Conservation (phyloP, 2,329 filamentous ascomycete genomes). For the Thielaviopsis euricoi region DNA sequence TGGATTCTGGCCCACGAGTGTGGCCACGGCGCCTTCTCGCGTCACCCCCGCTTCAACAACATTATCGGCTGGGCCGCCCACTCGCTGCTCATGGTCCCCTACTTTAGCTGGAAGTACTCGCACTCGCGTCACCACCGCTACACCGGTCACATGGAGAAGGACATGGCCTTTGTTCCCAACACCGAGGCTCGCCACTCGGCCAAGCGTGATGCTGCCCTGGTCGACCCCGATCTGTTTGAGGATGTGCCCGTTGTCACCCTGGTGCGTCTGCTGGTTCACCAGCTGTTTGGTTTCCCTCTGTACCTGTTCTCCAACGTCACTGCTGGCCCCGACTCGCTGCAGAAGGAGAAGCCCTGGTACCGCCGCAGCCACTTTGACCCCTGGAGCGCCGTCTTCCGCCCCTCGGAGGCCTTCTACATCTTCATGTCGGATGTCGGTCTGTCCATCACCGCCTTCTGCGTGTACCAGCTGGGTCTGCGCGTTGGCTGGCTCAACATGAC, state of each 20-base stretch:
- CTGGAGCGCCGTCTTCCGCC: slow-evolving; percentile 42
- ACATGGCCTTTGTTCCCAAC: slow-evolving; percentile 46
- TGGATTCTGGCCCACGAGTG: slow-evolving; percentile 60
- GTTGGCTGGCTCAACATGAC: slow-evolving; percentile 31
- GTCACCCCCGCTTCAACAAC: slow-evolving; percentile 39
- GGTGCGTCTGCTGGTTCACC: slow-evolving; percentile 39
- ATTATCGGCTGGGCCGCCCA: slow-evolving; percentile 47
- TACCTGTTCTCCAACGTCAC: slow-evolving; percentile 46
- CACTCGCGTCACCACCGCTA: slow-evolving; percentile 55
- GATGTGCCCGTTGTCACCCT: slow-evolving; percentile 44
- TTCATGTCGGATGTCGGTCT: slow-evolving; percentile 44
- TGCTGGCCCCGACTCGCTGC: slow-evolving; percentile 30
- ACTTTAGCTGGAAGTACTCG: slow-evolving; percentile 57
- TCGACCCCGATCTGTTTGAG: slow-evolving; percentile 39
- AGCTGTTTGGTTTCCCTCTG: slow-evolving; percentile 46
- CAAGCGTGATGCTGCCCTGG: slow-evolving; percentile 19
- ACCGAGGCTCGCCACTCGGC: slow-evolving; percentile 22
- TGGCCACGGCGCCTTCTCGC: slow-evolving; percentile 53
- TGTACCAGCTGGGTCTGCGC: slow-evolving; percentile 35
- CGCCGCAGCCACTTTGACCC: slow-evolving; percentile 44
- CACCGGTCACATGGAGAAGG: slow-evolving; percentile 50
- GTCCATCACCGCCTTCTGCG: slow-evolving; percentile 28
- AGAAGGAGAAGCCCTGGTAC: slow-evolving; percentile 26
- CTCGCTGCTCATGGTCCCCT: slow-evolving; percentile 49
- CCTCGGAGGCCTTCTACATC: slow-evolving; percentile 38